A percentile compares a stretch with the other conserved stretches of the same genome.
These are phyloP conservation scores for Bipolaris cookei DNA, from an alignment of 2,329 filamentous ascomycete genomes.

Conservation along the genomic window DNA sequence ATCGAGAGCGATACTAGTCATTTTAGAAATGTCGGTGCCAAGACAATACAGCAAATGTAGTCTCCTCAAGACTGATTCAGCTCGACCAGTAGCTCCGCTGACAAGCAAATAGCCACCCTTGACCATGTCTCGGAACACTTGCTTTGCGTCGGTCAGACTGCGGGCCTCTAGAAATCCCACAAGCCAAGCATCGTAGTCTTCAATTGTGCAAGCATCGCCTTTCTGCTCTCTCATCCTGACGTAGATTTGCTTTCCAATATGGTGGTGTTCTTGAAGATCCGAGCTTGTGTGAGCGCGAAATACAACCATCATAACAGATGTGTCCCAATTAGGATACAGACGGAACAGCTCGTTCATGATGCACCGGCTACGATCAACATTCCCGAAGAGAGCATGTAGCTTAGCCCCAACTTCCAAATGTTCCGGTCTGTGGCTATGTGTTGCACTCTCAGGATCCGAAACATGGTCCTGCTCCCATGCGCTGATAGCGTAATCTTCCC, in stretches of 20 bases:
- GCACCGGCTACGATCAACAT: conserved; percentile 65
- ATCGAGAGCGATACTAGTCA: conserved; percentile 41
- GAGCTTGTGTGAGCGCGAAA: conserved; percentile 69
- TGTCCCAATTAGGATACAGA: conserved; percentile 54
- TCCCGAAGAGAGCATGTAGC: conserved; percentile 65
- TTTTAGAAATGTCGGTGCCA: conserved; percentile 36
- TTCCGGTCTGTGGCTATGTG: conserved; percentile 39
- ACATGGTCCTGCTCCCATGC: conserved; percentile 41
- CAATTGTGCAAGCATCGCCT: conserved; percentile 65
- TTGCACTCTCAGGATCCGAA: neutral
- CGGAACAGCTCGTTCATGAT: conserved; percentile 63
- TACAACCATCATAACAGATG: conserved; percentile 69
- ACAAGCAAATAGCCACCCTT: conserved; percentile 54
- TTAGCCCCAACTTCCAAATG: conserved; percentile 69
- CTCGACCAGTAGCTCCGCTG: conserved; percentile 45
- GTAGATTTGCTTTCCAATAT: conserved; percentile 57
- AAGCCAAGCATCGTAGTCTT: conserved; percentile 78
- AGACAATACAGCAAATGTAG: conserved; percentile 39
- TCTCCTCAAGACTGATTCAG: conserved; percentile 32
- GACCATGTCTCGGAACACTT: conserved; percentile 91
- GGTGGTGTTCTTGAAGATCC: conserved; percentile 48
- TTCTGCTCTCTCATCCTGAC: conserved; percentile 67
- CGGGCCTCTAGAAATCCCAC: conserved; percentile 72
- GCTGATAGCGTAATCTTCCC: conserved; percentile 36
- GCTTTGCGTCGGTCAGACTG: conserved; percentile 70